Conservation (phyloP, 2,329 filamentous ascomycete species). For the Xylaria sp. region DNA sequence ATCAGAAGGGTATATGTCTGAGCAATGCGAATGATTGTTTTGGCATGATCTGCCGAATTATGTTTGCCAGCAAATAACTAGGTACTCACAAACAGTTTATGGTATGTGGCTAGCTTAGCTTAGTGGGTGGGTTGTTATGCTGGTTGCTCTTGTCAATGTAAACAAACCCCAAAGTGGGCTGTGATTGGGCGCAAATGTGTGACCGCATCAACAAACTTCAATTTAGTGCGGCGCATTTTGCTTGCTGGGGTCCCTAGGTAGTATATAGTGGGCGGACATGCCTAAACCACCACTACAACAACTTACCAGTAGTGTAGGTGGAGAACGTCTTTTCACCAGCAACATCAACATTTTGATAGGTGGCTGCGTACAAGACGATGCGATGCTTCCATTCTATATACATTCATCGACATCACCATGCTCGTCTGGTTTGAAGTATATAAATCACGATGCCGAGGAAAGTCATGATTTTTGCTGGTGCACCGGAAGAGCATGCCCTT, state of each 20-base stretch:
- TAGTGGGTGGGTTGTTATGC: conserved; percentile 15
- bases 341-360: background rate
- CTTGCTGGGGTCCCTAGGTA: background rate
- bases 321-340: background rate
- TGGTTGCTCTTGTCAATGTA: conserved; percentile 40
- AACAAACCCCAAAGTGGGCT: conserved; percentile 43
- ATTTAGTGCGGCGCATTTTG: conserved; percentile 11
- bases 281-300: background rate
- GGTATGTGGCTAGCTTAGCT: background rate
- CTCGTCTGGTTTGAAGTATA: conserved; percentile 11
- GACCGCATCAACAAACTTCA: conserved; percentile 39
- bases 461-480: conserved; percentile 46
- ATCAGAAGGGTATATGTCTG: background rate
- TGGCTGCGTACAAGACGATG: background rate
- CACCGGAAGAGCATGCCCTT: conserved; percentile 43
- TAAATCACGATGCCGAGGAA: conserved; percentile 44
- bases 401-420: conserved; percentile 8
- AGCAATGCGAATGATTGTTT: background rate
- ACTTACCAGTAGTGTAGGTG: too few relatives aligned
- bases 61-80: conserved; percentile 1
- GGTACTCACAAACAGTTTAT: background rate
- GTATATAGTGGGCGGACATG: background rate
- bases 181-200: conserved; percentile 39
- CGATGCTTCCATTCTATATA: background rate
- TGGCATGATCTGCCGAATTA: conserved; percentile 1